These are phyloP conservation scores for Lenwebbia sp. DNA, from an alignment of 345 rosid species.

Conservation along the genomic window DNA sequence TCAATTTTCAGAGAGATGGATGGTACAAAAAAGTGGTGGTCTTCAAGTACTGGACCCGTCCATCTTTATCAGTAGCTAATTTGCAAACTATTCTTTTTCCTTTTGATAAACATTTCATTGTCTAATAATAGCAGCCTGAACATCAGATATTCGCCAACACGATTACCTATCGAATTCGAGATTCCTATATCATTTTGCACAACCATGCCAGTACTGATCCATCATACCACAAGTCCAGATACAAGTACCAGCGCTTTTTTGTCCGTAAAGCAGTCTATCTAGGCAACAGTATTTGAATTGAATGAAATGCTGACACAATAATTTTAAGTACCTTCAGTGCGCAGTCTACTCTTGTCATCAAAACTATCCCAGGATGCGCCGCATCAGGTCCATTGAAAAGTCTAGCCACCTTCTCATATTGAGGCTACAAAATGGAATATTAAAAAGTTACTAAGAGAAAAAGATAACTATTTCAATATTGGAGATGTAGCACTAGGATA, in stretches of 20 bases:
- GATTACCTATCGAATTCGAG: neutral
- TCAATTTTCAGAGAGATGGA: neutral
- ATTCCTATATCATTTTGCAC: neutral
- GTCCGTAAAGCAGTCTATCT: neutral
- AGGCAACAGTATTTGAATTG: neutral
- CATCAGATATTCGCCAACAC: neutral
- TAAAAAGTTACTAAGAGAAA: neutral
- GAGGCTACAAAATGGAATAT: constrained; percentile 50
- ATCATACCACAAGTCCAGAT: neutral
- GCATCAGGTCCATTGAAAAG: constrained; percentile 88
- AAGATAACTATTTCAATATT: neutral
- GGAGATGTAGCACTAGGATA: neutral
- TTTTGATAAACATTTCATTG: neutral
- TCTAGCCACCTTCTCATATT: constrained; percentile 90
- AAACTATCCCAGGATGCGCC: constrained; percentile 65
- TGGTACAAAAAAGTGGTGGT: neutral
- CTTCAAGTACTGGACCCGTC: neutral
- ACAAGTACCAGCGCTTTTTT: neutral
- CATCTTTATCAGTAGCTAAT: neutral
- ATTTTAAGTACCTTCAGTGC: constrained; percentile 57
- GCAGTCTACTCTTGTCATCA: constrained; percentile 94
- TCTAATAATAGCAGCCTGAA: neutral
- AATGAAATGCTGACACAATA: neutral
- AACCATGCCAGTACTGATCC: neutral
- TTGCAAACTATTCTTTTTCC: neutral